Conservation (phyloP, 495 filamentous ascomycete genomes). For the Penicillium atrosanguineum region DNA sequence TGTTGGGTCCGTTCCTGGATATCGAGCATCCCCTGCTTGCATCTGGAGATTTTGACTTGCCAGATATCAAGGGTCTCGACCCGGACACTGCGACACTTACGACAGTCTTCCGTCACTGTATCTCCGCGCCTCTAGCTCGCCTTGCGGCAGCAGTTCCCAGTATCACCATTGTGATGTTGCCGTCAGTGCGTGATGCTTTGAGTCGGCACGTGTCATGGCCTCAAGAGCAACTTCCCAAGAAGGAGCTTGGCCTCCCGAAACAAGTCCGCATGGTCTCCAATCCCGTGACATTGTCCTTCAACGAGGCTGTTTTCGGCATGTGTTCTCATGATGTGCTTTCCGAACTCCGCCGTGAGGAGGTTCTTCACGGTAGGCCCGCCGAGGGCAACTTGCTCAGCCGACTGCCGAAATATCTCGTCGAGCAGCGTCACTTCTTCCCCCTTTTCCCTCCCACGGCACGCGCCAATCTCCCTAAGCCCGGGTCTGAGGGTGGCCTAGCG, state of each 20-base stretch:
- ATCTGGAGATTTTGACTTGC: constrained; percentile 86
- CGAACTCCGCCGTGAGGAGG: constrained; percentile 75
- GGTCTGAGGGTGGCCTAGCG: constrained; percentile 52
- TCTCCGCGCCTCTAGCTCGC: constrained; percentile 62
- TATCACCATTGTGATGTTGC: constrained; percentile 78
- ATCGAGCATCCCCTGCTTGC: constrained; percentile 86
- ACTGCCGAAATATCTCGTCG: constrained; percentile 68
- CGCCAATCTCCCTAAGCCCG: constrained; percentile 60
- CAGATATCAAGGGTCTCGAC: constrained; percentile 64
- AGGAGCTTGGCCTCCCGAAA: constrained; percentile 73
- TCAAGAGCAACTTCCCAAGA: constrained; percentile 73
- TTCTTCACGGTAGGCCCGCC: constrained; percentile 53
- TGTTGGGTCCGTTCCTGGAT: constrained; percentile 88
- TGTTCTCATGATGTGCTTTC: constrained; percentile 80
- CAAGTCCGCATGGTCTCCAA: constrained; percentile 76
- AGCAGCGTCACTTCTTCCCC: constrained; percentile 88
- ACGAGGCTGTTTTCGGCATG: constrained; percentile 77
- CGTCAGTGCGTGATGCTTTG: constrained; percentile 81
- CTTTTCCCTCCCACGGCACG: constrained; percentile 76
- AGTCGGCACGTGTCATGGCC: constrained; percentile 86
- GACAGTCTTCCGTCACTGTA: constrained; percentile 77
- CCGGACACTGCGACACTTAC: constrained; percentile 75
- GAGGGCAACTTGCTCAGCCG: constrained; percentile 63
- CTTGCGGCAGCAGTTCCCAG: constrained; percentile 67
- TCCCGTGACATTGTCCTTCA: constrained; percentile 79